Evolutionary conservation across 2,329 filamentous ascomycete genomes (phyloP).

Genomic region (Penicillium polonicum): DNA sequence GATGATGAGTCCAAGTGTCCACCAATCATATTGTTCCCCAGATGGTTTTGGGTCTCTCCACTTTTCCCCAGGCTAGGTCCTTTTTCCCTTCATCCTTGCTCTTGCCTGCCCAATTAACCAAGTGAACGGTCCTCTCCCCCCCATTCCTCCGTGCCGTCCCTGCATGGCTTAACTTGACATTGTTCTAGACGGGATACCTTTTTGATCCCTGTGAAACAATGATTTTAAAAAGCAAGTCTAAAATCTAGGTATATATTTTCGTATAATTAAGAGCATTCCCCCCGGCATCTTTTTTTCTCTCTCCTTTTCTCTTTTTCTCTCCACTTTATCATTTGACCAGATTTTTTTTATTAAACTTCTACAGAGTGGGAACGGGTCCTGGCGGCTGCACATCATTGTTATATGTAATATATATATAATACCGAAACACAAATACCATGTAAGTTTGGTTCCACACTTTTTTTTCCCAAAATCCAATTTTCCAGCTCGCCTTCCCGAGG

Average conservation of each 20-base stretch:
- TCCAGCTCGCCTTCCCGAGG: background rate
- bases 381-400: slow-evolving; percentile 25
- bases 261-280: background rate
- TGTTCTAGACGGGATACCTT: background rate
- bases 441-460: slow-evolving; percentile 23
- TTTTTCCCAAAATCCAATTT: slow-evolving; percentile 16
- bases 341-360: slow-evolving; percentile 3
- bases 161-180: background rate
- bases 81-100: slow-evolving; percentile 11
- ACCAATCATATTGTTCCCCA: background rate
- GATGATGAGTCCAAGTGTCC: background rate
- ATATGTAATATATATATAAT: background rate
- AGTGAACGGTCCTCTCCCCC: background rate
- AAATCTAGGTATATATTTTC: too few species aligned
- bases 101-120: too few species aligned
- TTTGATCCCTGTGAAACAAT: background rate
- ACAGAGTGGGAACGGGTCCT: slow-evolving; percentile 15
- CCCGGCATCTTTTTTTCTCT: background rate
- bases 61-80: slow-evolving; percentile 4
- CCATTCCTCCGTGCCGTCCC: slow-evolving; percentile 11
- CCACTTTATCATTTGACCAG: slow-evolving; percentile 11
- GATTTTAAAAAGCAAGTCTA: background rate
- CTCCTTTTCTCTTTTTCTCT: background rate
- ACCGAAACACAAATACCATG: background rate
- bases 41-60: background rate